A percentile compares a stretch with the other conserved stretches of the same genome.
These are phyloP conservation scores for Lentinula boryana DNA, from an alignment of 768 basidiomycete genomes.

Conservation along the genomic window DNA sequence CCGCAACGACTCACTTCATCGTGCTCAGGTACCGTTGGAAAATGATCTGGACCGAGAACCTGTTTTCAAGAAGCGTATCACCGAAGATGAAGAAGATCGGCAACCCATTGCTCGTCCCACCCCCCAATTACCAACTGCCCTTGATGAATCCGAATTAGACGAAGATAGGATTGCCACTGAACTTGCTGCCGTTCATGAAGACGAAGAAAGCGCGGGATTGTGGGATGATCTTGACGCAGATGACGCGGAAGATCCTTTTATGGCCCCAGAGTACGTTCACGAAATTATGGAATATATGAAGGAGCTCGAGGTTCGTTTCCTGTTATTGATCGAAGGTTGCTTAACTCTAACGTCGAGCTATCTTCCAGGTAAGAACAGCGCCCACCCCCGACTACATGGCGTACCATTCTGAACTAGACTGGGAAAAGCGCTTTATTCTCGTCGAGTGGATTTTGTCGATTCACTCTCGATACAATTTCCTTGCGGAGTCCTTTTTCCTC, in stretches of 20 bases:
- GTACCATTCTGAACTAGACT: conserved; percentile 87
- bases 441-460: conserved; percentile 97
- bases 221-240: conserved; percentile 96
- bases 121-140: conserved; percentile 21
- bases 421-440: conserved; percentile 94
- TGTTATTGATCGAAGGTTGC: background rate
- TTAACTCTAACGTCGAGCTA: conserved; percentile 6
- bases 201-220: conserved; percentile 57
- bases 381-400: conserved; percentile 96
- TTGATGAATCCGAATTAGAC: conserved; percentile 30
- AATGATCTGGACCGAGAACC: conserved; percentile 45
- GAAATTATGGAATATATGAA: conserved; percentile 95
- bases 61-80: conserved; percentile 67
- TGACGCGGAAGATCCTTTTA: conserved; percentile 88
- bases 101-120: conserved; percentile 34
- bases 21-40: conserved; percentile 15
- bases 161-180: conserved; percentile 41
- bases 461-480: conserved; percentile 85
- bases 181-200: conserved; percentile 42
- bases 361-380: conserved; percentile 63
- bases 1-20: conserved; percentile 12
- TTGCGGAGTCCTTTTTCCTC: conserved; percentile 94
- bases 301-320: conserved; percentile 65
- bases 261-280: conserved; percentile 94
- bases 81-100: conserved; percentile 25